phyloP scores from a whole-genome alignment of 2,329 filamentous ascomycete species.

The Arthrobotrys megalospora region DNA sequence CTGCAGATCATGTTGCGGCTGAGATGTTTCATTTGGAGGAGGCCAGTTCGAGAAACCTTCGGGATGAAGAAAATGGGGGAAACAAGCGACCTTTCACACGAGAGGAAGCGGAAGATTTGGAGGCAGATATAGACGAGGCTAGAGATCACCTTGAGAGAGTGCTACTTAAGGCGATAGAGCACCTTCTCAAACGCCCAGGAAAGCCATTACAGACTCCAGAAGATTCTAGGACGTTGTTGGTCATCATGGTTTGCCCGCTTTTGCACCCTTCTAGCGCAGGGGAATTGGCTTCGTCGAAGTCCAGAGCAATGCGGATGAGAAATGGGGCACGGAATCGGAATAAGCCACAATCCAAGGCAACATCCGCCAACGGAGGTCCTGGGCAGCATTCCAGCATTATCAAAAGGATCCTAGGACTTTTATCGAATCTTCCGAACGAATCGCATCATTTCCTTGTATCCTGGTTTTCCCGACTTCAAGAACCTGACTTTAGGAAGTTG shows the following conservation, averaged over 20 bases:
- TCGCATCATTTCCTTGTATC: constrained; percentile 83
- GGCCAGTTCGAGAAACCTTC: constrained; percentile 66
- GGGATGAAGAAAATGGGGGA: constrained; percentile 76
- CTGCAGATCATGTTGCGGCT: constrained; percentile 67
- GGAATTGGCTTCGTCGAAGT: constrained; percentile 41
- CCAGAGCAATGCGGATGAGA: constrained; percentile 29
- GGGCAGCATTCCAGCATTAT: constrained; percentile 86
- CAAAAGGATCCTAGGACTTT: constrained; percentile 84
- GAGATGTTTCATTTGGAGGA: constrained; percentile 46
- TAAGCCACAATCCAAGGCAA: constrained; percentile 63
- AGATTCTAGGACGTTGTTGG: constrained; percentile 82
- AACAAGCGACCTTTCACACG: constrained; percentile 66
- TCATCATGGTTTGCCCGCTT: constrained; percentile 84
- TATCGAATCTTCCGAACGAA: constrained; percentile 81
- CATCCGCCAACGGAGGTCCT: constrained; percentile 67
- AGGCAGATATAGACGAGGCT: constrained; percentile 72
- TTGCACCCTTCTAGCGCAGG: constrained; percentile 71
- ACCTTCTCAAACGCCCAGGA: constrained; percentile 83
- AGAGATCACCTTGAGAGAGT: constrained; percentile 79
- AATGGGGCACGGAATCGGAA: constrained; percentile 63
- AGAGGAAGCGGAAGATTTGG: constrained; percentile 59
- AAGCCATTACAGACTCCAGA: constrained; percentile 77
- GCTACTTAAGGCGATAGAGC: constrained; percentile 83
- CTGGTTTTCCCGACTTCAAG: constrained; percentile 82
- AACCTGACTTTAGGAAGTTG: constrained; percentile 77